Evolutionary conservation across 495 filamentous ascomycete species (phyloP), one percentile per base, ranked within the genome.

Genomic region (Xeromyces bisporus): DNA sequence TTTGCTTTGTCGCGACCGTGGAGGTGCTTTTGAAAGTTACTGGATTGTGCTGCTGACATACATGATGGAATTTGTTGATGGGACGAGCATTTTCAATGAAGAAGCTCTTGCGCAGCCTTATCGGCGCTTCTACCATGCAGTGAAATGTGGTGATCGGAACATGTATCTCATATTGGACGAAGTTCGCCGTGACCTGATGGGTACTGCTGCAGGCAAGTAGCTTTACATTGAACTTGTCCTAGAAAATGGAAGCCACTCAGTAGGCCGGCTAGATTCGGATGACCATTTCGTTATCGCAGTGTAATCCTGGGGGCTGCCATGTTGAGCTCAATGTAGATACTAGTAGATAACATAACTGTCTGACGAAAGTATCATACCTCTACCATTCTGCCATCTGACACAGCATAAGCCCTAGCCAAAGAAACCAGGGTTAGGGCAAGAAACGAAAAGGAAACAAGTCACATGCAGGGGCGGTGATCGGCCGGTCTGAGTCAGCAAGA

Each of bases 1-100:
- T 28, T 35, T 45, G 13, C 37, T 48, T 36, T 52, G 41, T 36
- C 41, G 46, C 11, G 45, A 45, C 28, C 36, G 39, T 15, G 40
- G 18, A 3, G 40, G 9, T 25, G 1, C 12, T 12, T 31, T 17
- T 26, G 32, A 36, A 29, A 15, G 10, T 35, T 47, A 50, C 14
- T 49, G 46, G 46, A 32, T 47, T 36, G 39, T 41, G 20, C 40
- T 47, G 10, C 31, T 52, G 32, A 45, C 43, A 0, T 49, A 49
- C 36, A 29, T 52, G 7, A 3, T 45, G 16, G 43, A 47, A 27
- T 45, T 33, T 16, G 41, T 52, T 28, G 46, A 48, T 33, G 46
- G 28, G 31, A 45, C 34, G 28, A 40, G 40, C 16, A 26, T 47
- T 21, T 34, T 53, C 7, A 11, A 49, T 24, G 46, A 40, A 30